Evolutionary conservation across 2,329 filamentous ascomycete genomes (phyloP), one percentile per base, ranked within the genome.

Genomic region (Myriangium duriaei): DNA sequence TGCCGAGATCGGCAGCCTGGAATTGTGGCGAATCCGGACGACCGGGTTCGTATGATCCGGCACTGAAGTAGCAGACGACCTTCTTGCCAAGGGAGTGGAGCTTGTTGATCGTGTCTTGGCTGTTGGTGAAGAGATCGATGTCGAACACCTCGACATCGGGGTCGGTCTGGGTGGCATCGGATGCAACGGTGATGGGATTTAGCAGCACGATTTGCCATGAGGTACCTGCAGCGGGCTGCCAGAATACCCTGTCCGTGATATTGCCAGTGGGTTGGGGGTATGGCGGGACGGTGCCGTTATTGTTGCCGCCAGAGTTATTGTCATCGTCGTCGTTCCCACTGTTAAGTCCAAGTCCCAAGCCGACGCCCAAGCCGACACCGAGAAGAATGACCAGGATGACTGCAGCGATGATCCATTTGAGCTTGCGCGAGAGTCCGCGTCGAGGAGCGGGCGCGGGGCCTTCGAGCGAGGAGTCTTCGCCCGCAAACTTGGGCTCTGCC

Each of bases 61-160:
- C 78, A 38, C 74, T 79, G 60, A 84, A 84, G 58, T 85, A 84
- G 62, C 80, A 85, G 42, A 84, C 76, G 36, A 81, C 71, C 44
- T 71, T 74, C 50, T 71, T 71, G 11, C 67, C 69, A 16, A 64
- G 49, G 2, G 47, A 45, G 30, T 75, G 68, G 10, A 77, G 59
- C 6, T 54, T 52, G 3, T 54, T 43, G 37, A 76, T 69, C 2
- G 58, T 64, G 6, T 56, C 51, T 11, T 61, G 58, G 9, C 60
- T 55, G 37, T 70, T 71, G 41, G 68, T 62, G 54, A 78, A 74
- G 7, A 75, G 60, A 43, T 73, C 64, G 42, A 79, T 76, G 52
- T 79, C 75, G 54, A 69, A 79, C 32, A 79, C 59, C 4, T 62
- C 58, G 1, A 74, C 71, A 43, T 77, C 60, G 0, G 47, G 65